These are phyloP conservation scores for Crithidia bombi DNA, from an alignment of 208 protist genomes.

Conservation along the genomic window DNA sequence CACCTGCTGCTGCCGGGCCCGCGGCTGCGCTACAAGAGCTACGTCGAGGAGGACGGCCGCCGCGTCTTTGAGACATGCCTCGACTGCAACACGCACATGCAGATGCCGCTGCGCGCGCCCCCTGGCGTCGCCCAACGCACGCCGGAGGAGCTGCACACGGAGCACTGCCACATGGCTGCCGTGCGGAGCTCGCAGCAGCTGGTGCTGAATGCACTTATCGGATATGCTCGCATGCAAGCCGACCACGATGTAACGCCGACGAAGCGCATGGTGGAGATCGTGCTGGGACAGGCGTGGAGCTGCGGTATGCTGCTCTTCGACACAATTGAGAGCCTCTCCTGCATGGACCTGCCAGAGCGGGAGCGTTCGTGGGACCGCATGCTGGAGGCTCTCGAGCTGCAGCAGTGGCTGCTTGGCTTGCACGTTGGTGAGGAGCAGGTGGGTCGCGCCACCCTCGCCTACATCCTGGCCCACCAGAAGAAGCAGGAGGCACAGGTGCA, in stretches of 20 bases:
- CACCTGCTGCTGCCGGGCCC: constrained; percentile 80
- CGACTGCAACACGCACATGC: constrained; percentile 88
- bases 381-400: constrained; percentile 77
- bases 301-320: constrained; percentile 92
- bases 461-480: constrained; percentile 81
- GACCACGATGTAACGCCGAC: constrained; percentile 68
- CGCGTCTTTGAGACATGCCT: constrained; percentile 83
- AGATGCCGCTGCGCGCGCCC: constrained; percentile 79
- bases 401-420: constrained; percentile 87
- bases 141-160: constrained; percentile 78
- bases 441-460: constrained; percentile 86
- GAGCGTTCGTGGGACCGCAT: constrained; percentile 80
- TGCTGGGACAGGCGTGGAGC: constrained; percentile 89
- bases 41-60: constrained; percentile 48
- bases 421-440: constrained; percentile 93
- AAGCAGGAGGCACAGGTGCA: constrained; percentile 51
- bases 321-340: constrained; percentile 83
- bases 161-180: constrained; percentile 89
- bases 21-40: constrained; percentile 74
- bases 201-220: constrained; percentile 80
- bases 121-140: constrained; percentile 71
- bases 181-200: constrained; percentile 83
- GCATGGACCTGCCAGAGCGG: constrained; percentile 61
- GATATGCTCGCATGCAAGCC: constrained; percentile 77
- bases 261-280: constrained; percentile 73